phyloP scores from a whole-genome alignment of 2,329 filamentous ascomycete genomes.

The Arthrobotrys conoides region DNA sequence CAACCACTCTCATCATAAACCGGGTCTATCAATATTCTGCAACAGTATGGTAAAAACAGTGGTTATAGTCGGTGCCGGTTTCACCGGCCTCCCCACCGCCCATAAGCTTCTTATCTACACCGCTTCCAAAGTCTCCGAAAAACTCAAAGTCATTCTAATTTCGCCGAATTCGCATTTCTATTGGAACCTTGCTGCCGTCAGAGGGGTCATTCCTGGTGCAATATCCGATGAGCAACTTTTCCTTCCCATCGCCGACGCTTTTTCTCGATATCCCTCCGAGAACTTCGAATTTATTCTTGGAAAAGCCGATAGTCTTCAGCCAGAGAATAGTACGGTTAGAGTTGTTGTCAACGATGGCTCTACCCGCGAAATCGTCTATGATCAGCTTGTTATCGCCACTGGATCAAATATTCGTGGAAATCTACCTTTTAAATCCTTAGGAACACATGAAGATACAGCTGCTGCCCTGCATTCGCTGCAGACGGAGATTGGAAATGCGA shows the following conservation, averaged over 20 bases:
- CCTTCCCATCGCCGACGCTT: slow-evolving; percentile 70
- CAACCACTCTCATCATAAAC: too few species aligned
- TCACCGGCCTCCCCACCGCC: slow-evolving; percentile 71
- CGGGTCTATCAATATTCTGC: too few species aligned
- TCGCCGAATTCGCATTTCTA: slow-evolving; percentile 73
- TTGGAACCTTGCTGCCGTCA: slow-evolving; percentile 74
- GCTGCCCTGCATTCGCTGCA: slow-evolving; percentile 61
- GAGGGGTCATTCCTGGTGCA: slow-evolving; percentile 71
- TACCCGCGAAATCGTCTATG: slow-evolving; percentile 57
- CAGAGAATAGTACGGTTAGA: slow-evolving; percentile 67
- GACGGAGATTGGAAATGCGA: slow-evolving; percentile 61
- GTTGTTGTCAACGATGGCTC: slow-evolving; percentile 24
- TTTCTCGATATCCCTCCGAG: slow-evolving; percentile 70
- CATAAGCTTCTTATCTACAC: slow-evolving; percentile 73
- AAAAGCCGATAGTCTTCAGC: slow-evolving; percentile 68
- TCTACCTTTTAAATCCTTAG: slow-evolving; percentile 62
- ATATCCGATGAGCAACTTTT: slow-evolving; percentile 71
- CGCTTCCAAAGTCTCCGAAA: slow-evolving; percentile 66
- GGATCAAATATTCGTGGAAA: slow-evolving; percentile 64
- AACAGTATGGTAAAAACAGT: slow-evolving; percentile 72
- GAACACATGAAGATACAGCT: slow-evolving; percentile 60
- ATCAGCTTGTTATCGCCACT: slow-evolving; percentile 63
- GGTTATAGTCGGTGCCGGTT: slow-evolving; percentile 72
- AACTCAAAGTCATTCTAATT: slow-evolving; percentile 73
- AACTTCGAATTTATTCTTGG: slow-evolving; percentile 72